Conservation (phyloP, 108 stramenopile species). For the Fragilaria radians region DNA sequence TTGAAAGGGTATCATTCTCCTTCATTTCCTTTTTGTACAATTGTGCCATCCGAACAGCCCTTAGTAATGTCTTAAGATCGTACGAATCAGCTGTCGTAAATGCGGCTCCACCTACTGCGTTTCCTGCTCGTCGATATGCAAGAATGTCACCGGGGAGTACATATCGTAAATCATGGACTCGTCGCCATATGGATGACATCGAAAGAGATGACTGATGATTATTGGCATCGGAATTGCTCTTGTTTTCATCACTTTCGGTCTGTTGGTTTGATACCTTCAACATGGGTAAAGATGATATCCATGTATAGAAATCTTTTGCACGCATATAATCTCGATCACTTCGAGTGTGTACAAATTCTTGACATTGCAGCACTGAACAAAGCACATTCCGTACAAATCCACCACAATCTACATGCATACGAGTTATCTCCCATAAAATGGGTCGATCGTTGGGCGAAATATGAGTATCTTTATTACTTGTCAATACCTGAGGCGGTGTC, state of each 20-base stretch:
- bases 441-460: slow-evolving; percentile 3
- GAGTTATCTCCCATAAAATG: neutral
- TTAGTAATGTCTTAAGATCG: slow-evolving; percentile 11
- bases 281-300: slow-evolving; percentile 12
- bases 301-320: slow-evolving; percentile 26
- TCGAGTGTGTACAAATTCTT: neutral
- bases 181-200: too few species aligned
- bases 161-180: neutral
- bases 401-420: slow-evolving; percentile 23
- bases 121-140: slow-evolving; percentile 19
- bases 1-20: neutral
- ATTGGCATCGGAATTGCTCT: neutral
- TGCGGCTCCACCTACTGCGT: slow-evolving; percentile 23
- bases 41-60: slow-evolving; percentile 16
- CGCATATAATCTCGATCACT: slow-evolving; percentile 33
- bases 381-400: slow-evolving; percentile 17
- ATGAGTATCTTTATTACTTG: neutral
- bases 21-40: slow-evolving; percentile 8
- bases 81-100: slow-evolving; percentile 17
- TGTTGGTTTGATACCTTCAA: neutral
- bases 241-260: neutral
- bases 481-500: too few species aligned
- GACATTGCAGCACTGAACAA: slow-evolving; percentile 11
- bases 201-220: neutral
- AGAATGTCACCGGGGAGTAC: slow-evolving; percentile 12